Base-by-base conservation (phyloP, 73 alveolate genomes). In the Paramecium sexaurelia region DNA sequence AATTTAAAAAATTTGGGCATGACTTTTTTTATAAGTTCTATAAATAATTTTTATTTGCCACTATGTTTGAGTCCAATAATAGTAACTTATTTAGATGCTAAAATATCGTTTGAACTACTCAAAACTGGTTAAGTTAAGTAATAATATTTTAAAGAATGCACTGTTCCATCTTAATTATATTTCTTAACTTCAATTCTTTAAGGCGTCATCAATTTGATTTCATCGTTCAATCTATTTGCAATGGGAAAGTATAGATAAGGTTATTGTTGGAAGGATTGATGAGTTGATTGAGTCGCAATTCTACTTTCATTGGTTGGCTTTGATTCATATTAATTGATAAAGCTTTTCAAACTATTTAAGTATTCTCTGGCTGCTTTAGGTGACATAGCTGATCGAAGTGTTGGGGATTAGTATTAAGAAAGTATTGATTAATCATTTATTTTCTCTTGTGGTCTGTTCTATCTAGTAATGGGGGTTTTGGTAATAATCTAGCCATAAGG, bases 321-420 rank as follows among this genome's bases (percentile, higher is more conserved):
- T 37, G 90, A 2, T 20, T 39, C 68, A 6, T 40, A 32, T 7
- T 78, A 47, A 78, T 78, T 78, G 1, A 78, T 43, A 17, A 78
- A 78, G 55, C 36, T 24, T 13, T 78, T 78, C 10, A 78, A 33
- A 39, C 45, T 78, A 24, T 78, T 78, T 19, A 78, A 26, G 43
- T 78, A 78, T 20, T 78, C 90, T 41, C 90, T 20, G 27, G 90
- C 90, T 41, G 55, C 73, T 24, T 39, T 41, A 5, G 90, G 90
- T 4, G 90, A 78, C 87, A 73, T 36, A 1, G 57, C 87, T 20
- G 20, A 13, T 61, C 83, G 6, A 4, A 61, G 11, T 61, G 83
- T 29, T 8, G 83, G 83, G 10, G 83, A 61, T 61, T 61, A 45
- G 26, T 29, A 61, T 61, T 61, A 24, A 29, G 83, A 61, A 41